Conservation (phyloP, 139 green algal species). For the Picochlorum sp. region DNA sequence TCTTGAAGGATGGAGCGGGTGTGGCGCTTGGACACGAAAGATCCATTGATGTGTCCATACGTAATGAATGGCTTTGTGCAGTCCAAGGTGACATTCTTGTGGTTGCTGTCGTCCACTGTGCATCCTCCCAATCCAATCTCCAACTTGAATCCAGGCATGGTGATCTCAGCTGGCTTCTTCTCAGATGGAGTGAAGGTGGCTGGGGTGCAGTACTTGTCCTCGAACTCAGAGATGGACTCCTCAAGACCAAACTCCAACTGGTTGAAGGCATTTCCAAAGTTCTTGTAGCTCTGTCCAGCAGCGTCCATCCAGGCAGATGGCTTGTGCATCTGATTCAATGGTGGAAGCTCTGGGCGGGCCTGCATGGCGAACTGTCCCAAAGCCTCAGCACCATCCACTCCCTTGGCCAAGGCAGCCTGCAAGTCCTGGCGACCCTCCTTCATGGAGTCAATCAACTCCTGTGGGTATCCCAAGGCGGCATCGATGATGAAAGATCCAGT, state of each 20-base stretch:
- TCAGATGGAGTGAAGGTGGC: not conserved
- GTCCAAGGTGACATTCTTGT: not conserved
- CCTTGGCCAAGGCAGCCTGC: not conserved
- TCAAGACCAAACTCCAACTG: not conserved
- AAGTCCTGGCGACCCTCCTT: not conserved
- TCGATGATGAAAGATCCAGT: not conserved
- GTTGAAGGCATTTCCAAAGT: not conserved
- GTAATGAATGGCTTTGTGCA: conserved; percentile 20
- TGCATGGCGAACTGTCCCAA: conserved; percentile 8
- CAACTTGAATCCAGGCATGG: conserved; percentile 11
- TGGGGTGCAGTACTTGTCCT: conserved; percentile 8
- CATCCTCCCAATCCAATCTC: conserved; percentile 20
- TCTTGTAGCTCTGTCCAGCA: not conserved
- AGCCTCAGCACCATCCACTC: not conserved
- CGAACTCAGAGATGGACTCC: not conserved
- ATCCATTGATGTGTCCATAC: conserved; percentile 1
- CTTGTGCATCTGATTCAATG: not conserved
- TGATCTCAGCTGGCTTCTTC: too few relatives aligned
- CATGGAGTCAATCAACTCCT: not conserved
- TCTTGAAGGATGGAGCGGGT: conserved; percentile 2
- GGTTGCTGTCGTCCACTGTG: conserved; percentile 9
- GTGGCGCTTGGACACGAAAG: conserved; percentile 19
- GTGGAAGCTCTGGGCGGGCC: conserved; percentile 1
- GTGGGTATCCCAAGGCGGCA: not conserved
- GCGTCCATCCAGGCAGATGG: not conserved